Percentiles rank a stretch among this genome's conserved stretches.
These are phyloP conservation scores for Coemansia sp. DNA, from an alignment of 192 early-diverging fungal species.

Conservation along the genomic window DNA sequence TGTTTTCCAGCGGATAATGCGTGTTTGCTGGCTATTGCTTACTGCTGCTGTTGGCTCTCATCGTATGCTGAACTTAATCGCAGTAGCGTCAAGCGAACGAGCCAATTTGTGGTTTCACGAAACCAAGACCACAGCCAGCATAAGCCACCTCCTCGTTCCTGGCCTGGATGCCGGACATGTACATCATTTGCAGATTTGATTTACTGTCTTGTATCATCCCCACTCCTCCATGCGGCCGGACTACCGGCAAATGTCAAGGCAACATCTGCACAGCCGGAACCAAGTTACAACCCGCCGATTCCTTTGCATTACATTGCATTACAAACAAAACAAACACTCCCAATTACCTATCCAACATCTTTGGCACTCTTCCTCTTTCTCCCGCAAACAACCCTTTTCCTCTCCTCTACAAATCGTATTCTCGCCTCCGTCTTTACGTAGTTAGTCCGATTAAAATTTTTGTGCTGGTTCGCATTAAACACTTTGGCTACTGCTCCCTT, in stretches of 20 bases:
- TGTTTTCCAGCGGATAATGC: neutral
- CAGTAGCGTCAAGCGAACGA: neutral
- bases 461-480: neutral
- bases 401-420: neutral
- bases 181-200: neutral
- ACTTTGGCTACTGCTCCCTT: neutral
- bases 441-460: neutral
- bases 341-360: neutral
- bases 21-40: neutral
- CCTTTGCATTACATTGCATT: neutral
- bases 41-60: neutral
- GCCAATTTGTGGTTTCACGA: neutral
- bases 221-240: neutral
- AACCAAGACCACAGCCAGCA: neutral
- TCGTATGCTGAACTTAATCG: neutral
- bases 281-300: neutral
- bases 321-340: neutral
- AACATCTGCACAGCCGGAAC: neutral
- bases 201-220: neutral
- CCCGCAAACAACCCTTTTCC: too few relatives aligned
- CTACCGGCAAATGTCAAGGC: neutral
- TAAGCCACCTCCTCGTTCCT: neutral
- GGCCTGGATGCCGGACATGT: neutral
- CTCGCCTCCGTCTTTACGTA: neutral
- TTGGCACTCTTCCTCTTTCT: neutral